A percentile compares a stretch with the other conserved stretches of the same genome.
phyloP scores from a whole-genome alignment of 2,329 filamentous ascomycete genomes.

The Epichloe aotearoae region DNA sequence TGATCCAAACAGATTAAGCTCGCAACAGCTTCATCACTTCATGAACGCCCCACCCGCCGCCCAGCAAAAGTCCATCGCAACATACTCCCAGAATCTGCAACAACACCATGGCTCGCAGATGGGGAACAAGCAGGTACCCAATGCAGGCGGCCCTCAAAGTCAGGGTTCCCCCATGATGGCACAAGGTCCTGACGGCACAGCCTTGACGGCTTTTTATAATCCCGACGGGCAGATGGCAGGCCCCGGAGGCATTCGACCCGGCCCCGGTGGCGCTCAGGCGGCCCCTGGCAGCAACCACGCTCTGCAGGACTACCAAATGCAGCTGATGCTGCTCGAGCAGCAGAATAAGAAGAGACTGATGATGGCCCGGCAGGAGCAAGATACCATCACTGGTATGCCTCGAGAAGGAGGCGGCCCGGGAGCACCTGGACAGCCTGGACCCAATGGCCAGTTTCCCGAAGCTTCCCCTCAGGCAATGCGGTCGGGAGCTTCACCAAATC shows the following conservation, averaged over 20 bases:
- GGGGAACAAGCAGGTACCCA: conserved; percentile 68
- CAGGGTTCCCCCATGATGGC: conserved; percentile 77
- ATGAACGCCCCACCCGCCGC: conserved; percentile 41
- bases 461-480: conserved; percentile 57
- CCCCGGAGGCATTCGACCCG: conserved; percentile 45
- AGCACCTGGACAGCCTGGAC: conserved; percentile 41
- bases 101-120: conserved; percentile 72
- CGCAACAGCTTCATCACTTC: conserved; percentile 60
- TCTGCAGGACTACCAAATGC: conserved; percentile 80
- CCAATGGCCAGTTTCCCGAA: conserved; percentile 54
- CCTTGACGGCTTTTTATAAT: conserved; percentile 49
- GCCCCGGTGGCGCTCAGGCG: conserved; percentile 32
- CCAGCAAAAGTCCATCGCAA: conserved; percentile 74
- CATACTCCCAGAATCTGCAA: conserved; percentile 74
- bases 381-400: conserved; percentile 38
- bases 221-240: conserved; percentile 42
- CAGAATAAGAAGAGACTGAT: conserved; percentile 78
- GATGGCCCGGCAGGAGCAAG: conserved; percentile 73
- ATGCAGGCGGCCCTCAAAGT: conserved; percentile 53
- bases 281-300: conserved; percentile 57
- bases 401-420: conserved; percentile 35
- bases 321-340: conserved; percentile 74
- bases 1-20: conserved; percentile 58
- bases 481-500: conserved; percentile 62
- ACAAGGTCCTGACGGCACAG: conserved; percentile 52